phyloP scores from a whole-genome alignment of 2,329 filamentous ascomycete genomes.

The Massarina eburnea region DNA sequence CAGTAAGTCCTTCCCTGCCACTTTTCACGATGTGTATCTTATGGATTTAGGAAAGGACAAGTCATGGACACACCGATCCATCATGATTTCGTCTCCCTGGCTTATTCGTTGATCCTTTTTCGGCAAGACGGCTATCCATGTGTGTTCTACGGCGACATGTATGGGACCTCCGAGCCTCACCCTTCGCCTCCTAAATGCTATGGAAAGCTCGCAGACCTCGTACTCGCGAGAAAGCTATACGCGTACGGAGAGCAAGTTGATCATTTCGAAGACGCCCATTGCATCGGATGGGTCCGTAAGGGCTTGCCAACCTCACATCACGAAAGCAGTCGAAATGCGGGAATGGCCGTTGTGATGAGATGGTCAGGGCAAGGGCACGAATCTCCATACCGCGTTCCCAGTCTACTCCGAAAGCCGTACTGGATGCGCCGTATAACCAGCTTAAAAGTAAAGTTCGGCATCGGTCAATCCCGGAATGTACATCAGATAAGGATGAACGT shows the following conservation, averaged over 20 bases:
- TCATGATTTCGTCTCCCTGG: constrained; percentile 1
- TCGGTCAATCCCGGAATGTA: background rate
- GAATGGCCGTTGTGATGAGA: constrained; percentile 3
- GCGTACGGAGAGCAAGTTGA: constrained; percentile 1
- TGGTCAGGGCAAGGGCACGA: background rate
- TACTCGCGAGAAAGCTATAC: constrained; percentile 1
- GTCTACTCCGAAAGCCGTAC: background rate
- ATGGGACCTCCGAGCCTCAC: background rate
- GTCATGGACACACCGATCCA: constrained; percentile 3
- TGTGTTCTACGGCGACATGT: constrained; percentile 3
- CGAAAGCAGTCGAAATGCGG: background rate
- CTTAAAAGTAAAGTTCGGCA: background rate
- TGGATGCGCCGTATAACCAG: constrained; percentile 1
- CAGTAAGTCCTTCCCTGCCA: background rate
- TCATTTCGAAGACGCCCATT: background rate
- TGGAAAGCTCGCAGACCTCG: constrained; percentile 2
- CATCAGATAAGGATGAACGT: constrained; percentile 1
- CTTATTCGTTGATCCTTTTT: constrained; percentile 1
- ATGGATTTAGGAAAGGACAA: constrained; percentile 1
- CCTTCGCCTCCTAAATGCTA: constrained; percentile 1
- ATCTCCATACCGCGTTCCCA: background rate
- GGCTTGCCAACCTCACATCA: background rate
- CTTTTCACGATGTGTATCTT: background rate
- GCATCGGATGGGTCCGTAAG: constrained; percentile 1
- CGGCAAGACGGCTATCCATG: constrained; percentile 2